Base-by-base conservation (phyloP, 495 filamentous ascomycete genomes). In the Beverwykella pulmonaria region DNA sequence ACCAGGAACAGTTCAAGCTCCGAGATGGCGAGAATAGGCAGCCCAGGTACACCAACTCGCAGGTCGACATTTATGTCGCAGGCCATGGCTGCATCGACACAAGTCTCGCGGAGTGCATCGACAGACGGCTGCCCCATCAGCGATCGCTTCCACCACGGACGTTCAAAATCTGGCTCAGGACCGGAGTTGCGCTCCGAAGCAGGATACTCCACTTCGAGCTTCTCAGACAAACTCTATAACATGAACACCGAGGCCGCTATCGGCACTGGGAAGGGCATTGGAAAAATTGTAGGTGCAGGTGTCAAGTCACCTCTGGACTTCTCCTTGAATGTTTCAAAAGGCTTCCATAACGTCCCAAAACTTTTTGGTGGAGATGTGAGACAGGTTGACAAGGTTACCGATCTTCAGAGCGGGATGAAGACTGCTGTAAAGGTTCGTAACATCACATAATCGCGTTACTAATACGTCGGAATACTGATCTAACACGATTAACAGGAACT, bases 301-400 rank as follows among this genome's bases (percentile, higher is more conserved):
- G 76, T 93, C 56, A 86, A 88, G 75, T 87, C 88, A 0, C 92
- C 92, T 0, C 88, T 92, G 78, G 91, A 95, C 65, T 85, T 94
- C 61, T 87, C 90, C 14, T 78, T 95, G 44, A 88, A 86, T 15
- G 72, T 96, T 2, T 86, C 92, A 0, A 90, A 88, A 75, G 92
- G 92, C 9, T 95, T 96, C 67, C 90, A 95, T 74, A 96, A 95
- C 71, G 86, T 86, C 0, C 91, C 92, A 0, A 88, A 84, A 59
- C 75, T 95, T 1, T 94, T 93, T 63, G 86, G 91, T 46, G 91
- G 92, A 67, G 82, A 87, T 6, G 87, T 96, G 2, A 82, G 86
- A 15, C 82, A 84, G 15, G 78, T 80, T 0, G 86, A 90, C 49
- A 90, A 88, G 61, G 88, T 96, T 0, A 90, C 87, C 0, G 86